A percentile compares a stretch with the other conserved stretches of the same genome.
Evolutionary conservation across 2,329 filamentous ascomycete species (phyloP).

Genomic region (Cercospora beticola): DNA sequence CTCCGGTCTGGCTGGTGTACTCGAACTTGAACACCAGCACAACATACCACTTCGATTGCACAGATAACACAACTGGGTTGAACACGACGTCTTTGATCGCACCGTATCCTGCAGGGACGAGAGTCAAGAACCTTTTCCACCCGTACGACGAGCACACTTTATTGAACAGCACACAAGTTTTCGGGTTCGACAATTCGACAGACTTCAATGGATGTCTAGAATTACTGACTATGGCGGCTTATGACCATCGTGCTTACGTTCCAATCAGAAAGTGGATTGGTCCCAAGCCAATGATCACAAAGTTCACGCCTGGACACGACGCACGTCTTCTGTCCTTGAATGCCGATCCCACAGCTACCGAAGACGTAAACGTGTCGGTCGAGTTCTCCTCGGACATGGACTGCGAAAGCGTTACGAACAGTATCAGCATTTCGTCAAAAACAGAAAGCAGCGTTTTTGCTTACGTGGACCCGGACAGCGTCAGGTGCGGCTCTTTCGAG

Average conservation of each 20-base stretch:
- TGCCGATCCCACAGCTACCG: constrained; percentile 35
- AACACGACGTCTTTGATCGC: constrained; percentile 51
- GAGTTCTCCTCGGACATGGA: constrained; percentile 61
- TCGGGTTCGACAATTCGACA: constrained; percentile 45
- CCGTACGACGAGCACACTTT: constrained; percentile 57
- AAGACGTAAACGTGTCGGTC: constrained; percentile 50
- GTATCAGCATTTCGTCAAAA: constrained; percentile 53
- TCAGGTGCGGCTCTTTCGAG: constrained; percentile 43
- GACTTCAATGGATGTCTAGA: constrained; percentile 56
- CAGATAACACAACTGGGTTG: constrained; percentile 31
- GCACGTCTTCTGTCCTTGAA: constrained; percentile 52
- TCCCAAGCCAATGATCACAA: constrained; percentile 58
- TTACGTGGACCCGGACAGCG: constrained; percentile 45
- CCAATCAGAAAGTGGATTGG: constrained; percentile 49
- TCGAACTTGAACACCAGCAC: constrained; percentile 48
- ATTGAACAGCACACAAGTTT: constrained; percentile 29
- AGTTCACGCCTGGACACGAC: constrained; percentile 61
- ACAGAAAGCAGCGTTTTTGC: constrained; percentile 48
- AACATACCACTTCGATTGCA: constrained; percentile 59
- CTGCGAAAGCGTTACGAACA: constrained; percentile 53
- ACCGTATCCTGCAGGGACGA: constrained; percentile 53
- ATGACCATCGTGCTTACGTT: constrained; percentile 59
- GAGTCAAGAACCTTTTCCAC: constrained; percentile 61
- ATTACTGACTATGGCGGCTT: constrained; percentile 52
- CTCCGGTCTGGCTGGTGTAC: constrained; percentile 52